Conservation (phyloP, 1,284 basidiomycete genomes). For the Moesziomyces sp. region DNA sequence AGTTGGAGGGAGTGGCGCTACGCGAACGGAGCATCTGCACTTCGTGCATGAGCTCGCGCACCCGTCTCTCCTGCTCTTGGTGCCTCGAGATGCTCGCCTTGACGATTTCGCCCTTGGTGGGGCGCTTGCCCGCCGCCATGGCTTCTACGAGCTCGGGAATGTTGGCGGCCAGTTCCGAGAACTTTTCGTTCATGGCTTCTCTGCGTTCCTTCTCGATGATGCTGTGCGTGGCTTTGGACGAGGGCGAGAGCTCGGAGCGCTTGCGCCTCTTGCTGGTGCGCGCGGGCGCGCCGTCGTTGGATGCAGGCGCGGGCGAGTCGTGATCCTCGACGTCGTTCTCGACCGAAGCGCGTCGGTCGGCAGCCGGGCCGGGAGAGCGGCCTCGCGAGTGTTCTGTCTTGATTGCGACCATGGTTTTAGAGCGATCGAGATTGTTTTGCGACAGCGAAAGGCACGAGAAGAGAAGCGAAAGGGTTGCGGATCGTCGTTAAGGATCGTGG, state of each 20-base stretch:
- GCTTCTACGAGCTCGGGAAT: conserved; percentile 44
- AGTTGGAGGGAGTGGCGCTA: conserved; percentile 1
- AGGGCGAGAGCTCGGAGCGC: conserved; percentile 42
- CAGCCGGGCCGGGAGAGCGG: conserved; percentile 38
- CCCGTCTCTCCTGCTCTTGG: conserved; percentile 41
- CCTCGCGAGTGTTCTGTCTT: conserved; percentile 28
- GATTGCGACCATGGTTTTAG: conserved; percentile 17
- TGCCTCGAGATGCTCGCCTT: conserved; percentile 44
- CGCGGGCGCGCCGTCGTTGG: conserved; percentile 8
- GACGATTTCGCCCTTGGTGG: conserved; percentile 54
- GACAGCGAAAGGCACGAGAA: not conserved
- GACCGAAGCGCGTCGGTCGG: conserved; percentile 28
- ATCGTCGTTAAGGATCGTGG: not conserved
- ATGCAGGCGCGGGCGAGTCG: conserved; percentile 6
- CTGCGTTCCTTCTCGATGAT: conserved; percentile 49
- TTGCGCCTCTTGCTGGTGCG: conserved; percentile 41
- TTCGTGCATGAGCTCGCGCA: conserved; percentile 33
- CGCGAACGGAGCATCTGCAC: conserved; percentile 32
- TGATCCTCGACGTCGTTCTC: conserved; percentile 16
- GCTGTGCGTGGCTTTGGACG: conserved; percentile 47
- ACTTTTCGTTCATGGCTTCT: conserved; percentile 52
- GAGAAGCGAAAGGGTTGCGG: not conserved
- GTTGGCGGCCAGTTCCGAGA: conserved; percentile 43
- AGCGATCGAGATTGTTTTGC: not conserved
- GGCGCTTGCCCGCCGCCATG: conserved; percentile 32